Conservation (phyloP, 2,329 filamentous ascomycete genomes). For the Lasiodiplodia sp. region DNA sequence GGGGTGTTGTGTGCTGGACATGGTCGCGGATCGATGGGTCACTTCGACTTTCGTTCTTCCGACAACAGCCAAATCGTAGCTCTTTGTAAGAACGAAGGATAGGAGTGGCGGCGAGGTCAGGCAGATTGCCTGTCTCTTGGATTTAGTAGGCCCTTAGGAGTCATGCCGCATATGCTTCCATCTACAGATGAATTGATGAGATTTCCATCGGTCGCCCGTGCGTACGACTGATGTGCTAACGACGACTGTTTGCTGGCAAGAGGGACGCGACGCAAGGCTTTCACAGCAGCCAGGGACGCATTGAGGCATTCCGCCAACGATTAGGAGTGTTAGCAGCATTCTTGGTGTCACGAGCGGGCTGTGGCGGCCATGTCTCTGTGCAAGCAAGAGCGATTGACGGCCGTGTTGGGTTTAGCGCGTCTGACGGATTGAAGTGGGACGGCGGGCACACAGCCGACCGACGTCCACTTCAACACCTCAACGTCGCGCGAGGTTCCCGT, state of each 20-base stretch:
- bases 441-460: slow-evolving; percentile 18
- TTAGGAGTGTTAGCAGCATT: neutral
- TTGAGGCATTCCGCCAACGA: neutral
- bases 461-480: slow-evolving; percentile 16
- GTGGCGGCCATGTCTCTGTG: neutral
- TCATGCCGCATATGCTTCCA: slow-evolving; percentile 1
- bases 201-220: neutral
- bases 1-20: neutral
- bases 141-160: neutral
- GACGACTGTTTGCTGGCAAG: neutral
- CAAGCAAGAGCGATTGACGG: neutral
- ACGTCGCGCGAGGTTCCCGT: neutral
- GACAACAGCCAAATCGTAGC: neutral
- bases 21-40: neutral
- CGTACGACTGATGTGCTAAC: neutral
- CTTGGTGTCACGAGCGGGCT: neutral
- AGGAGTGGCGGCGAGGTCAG: neutral
- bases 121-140: neutral
- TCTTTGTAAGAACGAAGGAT: neutral
- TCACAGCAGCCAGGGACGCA: neutral
- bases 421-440: slow-evolving; percentile 20
- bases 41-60: neutral
- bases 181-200: neutral
- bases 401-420: slow-evolving; percentile 9
- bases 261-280: neutral